Evolutionary conservation across 1,139 yeast genomes (phyloP).

Genomic region (Meyerozyma athensensis): DNA sequence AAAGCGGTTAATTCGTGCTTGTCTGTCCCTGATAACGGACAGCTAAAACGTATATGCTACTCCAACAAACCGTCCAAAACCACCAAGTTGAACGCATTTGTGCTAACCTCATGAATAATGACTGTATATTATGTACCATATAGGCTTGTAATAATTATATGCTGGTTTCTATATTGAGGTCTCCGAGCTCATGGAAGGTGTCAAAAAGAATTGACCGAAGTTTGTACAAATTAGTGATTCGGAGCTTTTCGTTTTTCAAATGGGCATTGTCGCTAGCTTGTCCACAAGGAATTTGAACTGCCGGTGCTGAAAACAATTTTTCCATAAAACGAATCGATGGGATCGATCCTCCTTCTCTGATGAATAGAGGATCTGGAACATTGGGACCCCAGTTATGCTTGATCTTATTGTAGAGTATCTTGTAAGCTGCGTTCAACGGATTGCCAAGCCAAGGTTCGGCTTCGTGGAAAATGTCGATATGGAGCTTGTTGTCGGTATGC

Average conservation of each 20-base stretch:
- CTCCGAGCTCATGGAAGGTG: constrained; percentile 41
- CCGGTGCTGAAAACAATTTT: constrained; percentile 76
- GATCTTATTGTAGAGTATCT: constrained; percentile 57
- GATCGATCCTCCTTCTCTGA: constrained; percentile 95
- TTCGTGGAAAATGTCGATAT: constrained; percentile 63
- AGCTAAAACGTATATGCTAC: constrained; percentile 26
- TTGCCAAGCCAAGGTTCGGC: constrained; percentile 98
- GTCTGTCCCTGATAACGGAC: constrained; percentile 10
- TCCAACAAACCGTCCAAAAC: constrained; percentile 21
- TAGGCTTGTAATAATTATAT: background rate
- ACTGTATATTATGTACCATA: constrained; percentile 1
- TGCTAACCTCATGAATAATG: constrained; percentile 14
- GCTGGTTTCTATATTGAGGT: background rate
- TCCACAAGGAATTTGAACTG: constrained; percentile 95
- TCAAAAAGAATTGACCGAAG: constrained; percentile 62
- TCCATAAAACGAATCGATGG: constrained; percentile 87
- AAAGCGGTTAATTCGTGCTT: constrained; percentile 23
- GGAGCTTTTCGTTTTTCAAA: constrained; percentile 75
- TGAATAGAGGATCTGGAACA: constrained; percentile 64
- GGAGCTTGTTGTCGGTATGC: constrained; percentile 55
- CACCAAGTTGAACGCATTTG: constrained; percentile 27
- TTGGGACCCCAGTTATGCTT: constrained; percentile 57
- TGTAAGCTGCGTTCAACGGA: constrained; percentile 67
- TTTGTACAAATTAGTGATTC: constrained; percentile 73
- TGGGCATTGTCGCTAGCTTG: constrained; percentile 95